These are phyloP conservation scores for Cytidiella melzeri DNA, from an alignment of 768 basidiomycete species.

Conservation along the genomic window DNA sequence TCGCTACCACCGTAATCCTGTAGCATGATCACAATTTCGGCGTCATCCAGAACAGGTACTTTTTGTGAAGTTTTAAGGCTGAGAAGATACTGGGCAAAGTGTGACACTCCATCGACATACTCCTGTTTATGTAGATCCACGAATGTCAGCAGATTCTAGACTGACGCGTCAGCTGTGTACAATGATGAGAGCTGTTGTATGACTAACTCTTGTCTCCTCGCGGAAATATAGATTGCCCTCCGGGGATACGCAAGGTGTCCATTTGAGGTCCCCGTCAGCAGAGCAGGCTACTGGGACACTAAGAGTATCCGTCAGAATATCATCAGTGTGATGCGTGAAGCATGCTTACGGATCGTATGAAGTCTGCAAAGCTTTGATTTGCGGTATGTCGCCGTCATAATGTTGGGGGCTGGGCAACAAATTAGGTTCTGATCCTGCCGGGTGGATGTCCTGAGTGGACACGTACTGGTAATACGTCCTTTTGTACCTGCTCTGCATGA, in stretches of 20 bases:
- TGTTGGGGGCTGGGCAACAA: neutral
- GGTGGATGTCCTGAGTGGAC: neutral
- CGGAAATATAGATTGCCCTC: slow-evolving; percentile 8
- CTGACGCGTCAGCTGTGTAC: neutral
- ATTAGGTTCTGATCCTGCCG: neutral
- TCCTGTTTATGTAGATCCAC: slow-evolving; percentile 1
- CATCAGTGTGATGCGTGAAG: too few relatives aligned
- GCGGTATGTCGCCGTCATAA: neutral
- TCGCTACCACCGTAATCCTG: neutral
- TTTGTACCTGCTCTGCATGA: neutral
- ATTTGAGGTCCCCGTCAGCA: neutral
- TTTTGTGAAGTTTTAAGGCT: neutral
- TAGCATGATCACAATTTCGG: neutral
- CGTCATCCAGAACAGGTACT: neutral
- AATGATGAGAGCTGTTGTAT: neutral
- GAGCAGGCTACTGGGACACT: too few relatives aligned
- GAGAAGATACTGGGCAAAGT: neutral
- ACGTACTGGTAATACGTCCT: neutral
- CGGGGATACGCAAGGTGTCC: slow-evolving; percentile 1
- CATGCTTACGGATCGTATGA: neutral
- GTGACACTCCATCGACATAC: neutral
- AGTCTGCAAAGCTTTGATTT: neutral
- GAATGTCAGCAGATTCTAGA: slow-evolving; percentile 6
- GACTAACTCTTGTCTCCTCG: neutral
- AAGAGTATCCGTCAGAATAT: too few relatives aligned